These are phyloP conservation scores for Neofusicoccum kwambonambiense DNA, from an alignment of 2,329 filamentous ascomycete species.

Conservation along the genomic window DNA sequence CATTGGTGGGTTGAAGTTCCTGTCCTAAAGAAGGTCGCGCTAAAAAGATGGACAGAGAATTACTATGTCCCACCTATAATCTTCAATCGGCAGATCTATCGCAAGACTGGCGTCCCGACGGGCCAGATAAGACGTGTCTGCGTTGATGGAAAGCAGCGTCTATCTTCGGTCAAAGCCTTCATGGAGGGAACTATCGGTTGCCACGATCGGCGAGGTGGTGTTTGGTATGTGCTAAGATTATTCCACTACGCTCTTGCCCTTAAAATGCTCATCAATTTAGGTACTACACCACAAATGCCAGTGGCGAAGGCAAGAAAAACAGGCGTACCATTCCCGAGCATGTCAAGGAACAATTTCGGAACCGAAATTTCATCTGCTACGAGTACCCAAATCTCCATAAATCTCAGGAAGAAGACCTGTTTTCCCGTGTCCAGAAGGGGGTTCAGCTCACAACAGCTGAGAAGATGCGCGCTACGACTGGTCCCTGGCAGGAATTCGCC, in stretches of 20 bases:
- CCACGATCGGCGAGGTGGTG: slow-evolving; percentile 30
- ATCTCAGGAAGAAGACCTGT: slow-evolving; percentile 49
- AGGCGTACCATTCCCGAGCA: slow-evolving; percentile 35
- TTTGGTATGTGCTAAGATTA: background rate
- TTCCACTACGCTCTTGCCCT: no score
- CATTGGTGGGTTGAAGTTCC: slow-evolving; percentile 27
- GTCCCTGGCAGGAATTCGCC: slow-evolving; percentile 47
- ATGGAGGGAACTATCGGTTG: slow-evolving; percentile 47
- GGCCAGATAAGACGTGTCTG: slow-evolving; percentile 36
- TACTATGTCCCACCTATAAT: slow-evolving; percentile 50
- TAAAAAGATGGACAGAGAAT: slow-evolving; percentile 28
- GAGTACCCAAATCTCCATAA: slow-evolving; percentile 42
- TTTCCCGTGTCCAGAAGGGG: slow-evolving; percentile 49
- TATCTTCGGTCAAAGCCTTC: slow-evolving; percentile 47
- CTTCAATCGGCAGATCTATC: slow-evolving; percentile 38
- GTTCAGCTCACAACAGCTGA: slow-evolving; percentile 46
- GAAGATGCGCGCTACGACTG: slow-evolving; percentile 47
- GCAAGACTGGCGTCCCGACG: slow-evolving; percentile 18
- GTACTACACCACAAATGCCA: background rate
- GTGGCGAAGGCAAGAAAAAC: background rate
- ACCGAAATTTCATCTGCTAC: slow-evolving; percentile 43
- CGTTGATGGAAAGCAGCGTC: slow-evolving; percentile 50
- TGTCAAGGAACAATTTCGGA: slow-evolving; percentile 38
- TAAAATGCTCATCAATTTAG: background rate
- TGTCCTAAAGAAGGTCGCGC: background rate